Evolutionary conservation across 768 basidiomycete genomes (phyloP).

Genomic region (Leucocoprinus birnbaumii): DNA sequence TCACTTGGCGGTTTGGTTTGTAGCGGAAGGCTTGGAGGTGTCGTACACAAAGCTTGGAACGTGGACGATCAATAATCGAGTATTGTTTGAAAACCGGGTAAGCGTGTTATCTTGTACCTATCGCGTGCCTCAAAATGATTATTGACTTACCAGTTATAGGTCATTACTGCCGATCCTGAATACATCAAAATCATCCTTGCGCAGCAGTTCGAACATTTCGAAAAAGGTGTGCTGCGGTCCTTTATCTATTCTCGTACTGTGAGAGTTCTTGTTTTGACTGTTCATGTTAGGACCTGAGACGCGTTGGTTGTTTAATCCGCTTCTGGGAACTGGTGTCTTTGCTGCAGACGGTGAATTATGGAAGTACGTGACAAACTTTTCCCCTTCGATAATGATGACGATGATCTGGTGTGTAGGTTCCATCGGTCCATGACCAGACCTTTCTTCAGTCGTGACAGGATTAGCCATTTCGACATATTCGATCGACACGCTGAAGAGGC

Average conservation of each 20-base stretch:
- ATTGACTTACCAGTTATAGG: too few relatives aligned
- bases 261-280: neutral
- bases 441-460: constrained; percentile 59
- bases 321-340: constrained; percentile 52
- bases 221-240: constrained; percentile 25
- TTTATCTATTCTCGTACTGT: neutral
- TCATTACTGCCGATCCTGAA: constrained; percentile 1
- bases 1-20: too few relatives aligned
- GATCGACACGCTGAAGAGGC: constrained; percentile 50
- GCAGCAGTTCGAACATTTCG: constrained; percentile 37
- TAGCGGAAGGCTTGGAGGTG: constrained; percentile 19
- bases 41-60: constrained; percentile 20
- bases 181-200: constrained; percentile 35
- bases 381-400: neutral
- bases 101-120: neutral
- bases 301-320: constrained; percentile 19
- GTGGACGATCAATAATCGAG: constrained; percentile 18
- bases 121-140: too few relatives aligned
- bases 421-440: constrained; percentile 67
- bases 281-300: constrained; percentile 21
- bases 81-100: constrained; percentile 25
- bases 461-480: constrained; percentile 62
- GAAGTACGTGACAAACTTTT: constrained; percentile 39
- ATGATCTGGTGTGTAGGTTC: constrained; percentile 27
- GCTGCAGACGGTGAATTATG: constrained; percentile 58